Conservation (phyloP, 2,329 filamentous ascomycete species). For the Pyrenochaeta sp. region DNA sequence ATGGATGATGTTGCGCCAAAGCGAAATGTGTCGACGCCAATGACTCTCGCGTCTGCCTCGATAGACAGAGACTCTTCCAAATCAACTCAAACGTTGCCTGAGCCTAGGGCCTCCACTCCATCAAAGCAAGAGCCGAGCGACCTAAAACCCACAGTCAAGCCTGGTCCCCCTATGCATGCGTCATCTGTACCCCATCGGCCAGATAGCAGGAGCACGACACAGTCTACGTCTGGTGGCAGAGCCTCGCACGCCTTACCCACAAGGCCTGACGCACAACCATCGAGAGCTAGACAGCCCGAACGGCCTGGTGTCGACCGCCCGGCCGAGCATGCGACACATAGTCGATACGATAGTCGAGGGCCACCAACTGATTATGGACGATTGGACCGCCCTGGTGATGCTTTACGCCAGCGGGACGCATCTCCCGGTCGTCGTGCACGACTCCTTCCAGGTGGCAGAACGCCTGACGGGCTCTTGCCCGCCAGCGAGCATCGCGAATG, state of each 20-base stretch:
- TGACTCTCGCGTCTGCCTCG: constrained; percentile 14
- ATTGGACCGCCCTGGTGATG: constrained; percentile 54
- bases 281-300: constrained; percentile 47
- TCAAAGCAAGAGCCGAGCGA: constrained; percentile 24
- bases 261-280: constrained; percentile 67
- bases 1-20: constrained; percentile 23
- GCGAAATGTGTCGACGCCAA: constrained; percentile 20
- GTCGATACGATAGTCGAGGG: constrained; percentile 46
- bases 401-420: constrained; percentile 48
- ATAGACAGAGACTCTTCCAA: constrained; percentile 32
- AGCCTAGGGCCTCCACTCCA: constrained; percentile 18
- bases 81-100: constrained; percentile 16
- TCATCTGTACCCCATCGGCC: constrained; percentile 39
- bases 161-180: constrained; percentile 24
- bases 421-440: constrained; percentile 52
- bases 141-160: constrained; percentile 13
- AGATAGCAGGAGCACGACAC: constrained; percentile 42
- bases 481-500: constrained; percentile 44
- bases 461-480: constrained; percentile 44
- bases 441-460: constrained; percentile 38
- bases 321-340: constrained; percentile 33
- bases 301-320: constrained; percentile 43
- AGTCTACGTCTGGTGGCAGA: constrained; percentile 35
- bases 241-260: constrained; percentile 60
- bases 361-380: constrained; percentile 54